Percentiles rank a stretch among this genome's conserved stretches.
These are phyloP conservation scores for Metarhizium anisopliae DNA, from an alignment of 2,329 filamentous ascomycete genomes.

Conservation along the genomic window DNA sequence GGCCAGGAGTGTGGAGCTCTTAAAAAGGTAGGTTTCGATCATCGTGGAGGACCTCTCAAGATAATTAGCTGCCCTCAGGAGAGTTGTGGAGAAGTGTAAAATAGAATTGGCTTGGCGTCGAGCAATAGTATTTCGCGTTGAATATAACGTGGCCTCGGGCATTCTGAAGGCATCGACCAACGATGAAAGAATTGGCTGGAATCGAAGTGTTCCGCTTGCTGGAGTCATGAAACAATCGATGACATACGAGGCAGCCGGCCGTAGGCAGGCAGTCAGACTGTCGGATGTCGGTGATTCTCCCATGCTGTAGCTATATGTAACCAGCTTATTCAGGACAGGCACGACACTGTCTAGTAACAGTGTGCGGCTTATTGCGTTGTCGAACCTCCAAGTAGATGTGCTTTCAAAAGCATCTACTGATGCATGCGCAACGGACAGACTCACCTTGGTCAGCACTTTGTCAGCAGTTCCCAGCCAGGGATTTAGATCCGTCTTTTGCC, in stretches of 20 bases:
- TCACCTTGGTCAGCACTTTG: constrained; percentile 62
- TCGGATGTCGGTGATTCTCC: constrained; percentile 46
- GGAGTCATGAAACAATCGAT: constrained; percentile 67
- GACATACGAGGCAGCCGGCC: constrained; percentile 66
- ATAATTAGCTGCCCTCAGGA: constrained; percentile 62
- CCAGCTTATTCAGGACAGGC: constrained; percentile 59
- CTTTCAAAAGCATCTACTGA: constrained; percentile 80
- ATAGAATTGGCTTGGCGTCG: constrained; percentile 55
- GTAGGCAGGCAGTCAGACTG: constrained; percentile 51
- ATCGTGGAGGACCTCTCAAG: constrained; percentile 53
- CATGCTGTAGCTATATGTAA: constrained; percentile 66
- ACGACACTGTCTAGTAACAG: constrained; percentile 61
- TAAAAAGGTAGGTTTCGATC: constrained; percentile 73
- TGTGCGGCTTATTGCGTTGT: constrained; percentile 56
- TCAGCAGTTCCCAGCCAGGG: constrained; percentile 68
- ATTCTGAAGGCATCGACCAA: constrained; percentile 42
- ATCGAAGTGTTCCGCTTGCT: constrained; percentile 59
- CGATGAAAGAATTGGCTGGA: constrained; percentile 67
- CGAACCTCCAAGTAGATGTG: constrained; percentile 77
- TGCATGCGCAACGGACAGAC: constrained; percentile 64
- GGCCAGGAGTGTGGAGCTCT: constrained; percentile 66
- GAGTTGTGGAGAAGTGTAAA: constrained; percentile 55
- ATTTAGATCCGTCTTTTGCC: constrained; percentile 38
- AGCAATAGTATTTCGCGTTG: constrained; percentile 43
- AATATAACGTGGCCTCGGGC: constrained; percentile 54